Percentiles rank a stretch among this genome's conserved stretches.
Evolutionary conservation across 2,329 filamentous ascomycete genomes (phyloP).

Genomic region (Leptographium lundbergii): DNA sequence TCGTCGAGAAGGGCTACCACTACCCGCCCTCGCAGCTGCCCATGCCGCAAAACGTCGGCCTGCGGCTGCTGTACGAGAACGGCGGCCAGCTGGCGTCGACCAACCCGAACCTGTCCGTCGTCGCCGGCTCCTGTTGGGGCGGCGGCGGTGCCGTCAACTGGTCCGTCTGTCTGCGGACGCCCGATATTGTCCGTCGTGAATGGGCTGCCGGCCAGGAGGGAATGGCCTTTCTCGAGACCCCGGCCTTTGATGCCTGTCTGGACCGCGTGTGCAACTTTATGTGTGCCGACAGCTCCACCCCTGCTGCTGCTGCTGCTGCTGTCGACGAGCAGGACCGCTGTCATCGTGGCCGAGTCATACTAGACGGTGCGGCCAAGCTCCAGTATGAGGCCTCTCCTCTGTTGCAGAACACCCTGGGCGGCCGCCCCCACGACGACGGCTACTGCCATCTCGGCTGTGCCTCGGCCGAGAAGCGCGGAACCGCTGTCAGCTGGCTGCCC

Average conservation of each 20-base stretch:
- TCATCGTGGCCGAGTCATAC: conserved; percentile 53
- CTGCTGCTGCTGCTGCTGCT: conserved; percentile 25
- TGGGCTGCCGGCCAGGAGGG: conserved; percentile 58
- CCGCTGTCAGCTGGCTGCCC: conserved; percentile 63
- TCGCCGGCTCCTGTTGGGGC: conserved; percentile 65
- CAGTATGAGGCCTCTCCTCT: conserved; percentile 58
- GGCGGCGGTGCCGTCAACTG: conserved; percentile 86
- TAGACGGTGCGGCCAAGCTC: conserved; percentile 62
- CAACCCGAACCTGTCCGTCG: conserved; percentile 44
- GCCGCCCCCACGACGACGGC: conserved; percentile 62
- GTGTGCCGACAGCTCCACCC: conserved; percentile 50
- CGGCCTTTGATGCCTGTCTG: conserved; percentile 63
- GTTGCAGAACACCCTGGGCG: conserved; percentile 63
- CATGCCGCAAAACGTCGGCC: conserved; percentile 52
- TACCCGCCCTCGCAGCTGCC: conserved; percentile 61
- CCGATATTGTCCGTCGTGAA: conserved; percentile 64
- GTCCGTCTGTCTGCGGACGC: conserved; percentile 54
- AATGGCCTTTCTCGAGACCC: conserved; percentile 60
- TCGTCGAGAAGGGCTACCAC: conserved; percentile 62
- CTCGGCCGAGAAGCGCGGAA: conserved; percentile 64
- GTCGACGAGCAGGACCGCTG: conserved; percentile 40
- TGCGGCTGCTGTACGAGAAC: conserved; percentile 56
- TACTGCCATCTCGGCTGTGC: conserved; percentile 49
- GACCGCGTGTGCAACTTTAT: conserved; percentile 70
- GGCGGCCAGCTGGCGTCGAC: conserved; percentile 44